Base-by-base conservation (phyloP, 805 yeast species). In the Metschnikowia proteae region DNA sequence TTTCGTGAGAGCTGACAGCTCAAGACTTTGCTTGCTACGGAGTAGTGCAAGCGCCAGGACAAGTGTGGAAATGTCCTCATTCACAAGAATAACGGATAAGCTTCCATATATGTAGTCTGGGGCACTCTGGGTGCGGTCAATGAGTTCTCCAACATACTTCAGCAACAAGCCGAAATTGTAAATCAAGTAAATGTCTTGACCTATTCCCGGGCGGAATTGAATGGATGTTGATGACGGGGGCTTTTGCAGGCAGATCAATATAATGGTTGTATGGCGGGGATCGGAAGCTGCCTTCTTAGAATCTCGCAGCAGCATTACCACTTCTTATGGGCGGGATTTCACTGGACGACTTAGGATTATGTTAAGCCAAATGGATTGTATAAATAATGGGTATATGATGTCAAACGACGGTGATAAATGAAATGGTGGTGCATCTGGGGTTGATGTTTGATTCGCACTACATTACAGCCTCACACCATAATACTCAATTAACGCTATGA, bases 151-250 rank as follows among this genome's bases (percentile, higher is more conserved):
- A 22, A 56, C 32, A 35, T 54, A 54, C 5, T 23, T 31, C 37
- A 22, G 43, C 32, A 56, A 49, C 4, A 42, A 25, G 7, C 49
- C 45, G 2, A 48, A 38, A 1, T 48, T 43, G 11, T 47, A 48
- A 11, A 54, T 25, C 29, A 52, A 35, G 36, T 56, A 54, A 6
- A 54, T 38, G n/a, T 56, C 58, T 9, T 52, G 51, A 11, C 33
- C 22, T 3, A 47, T 37, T 4, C 50, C 49, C 7, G 51, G 37
- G 9, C 35, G 31, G 31, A 29, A 54, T 31, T 48, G 48, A 3
- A 56, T 27, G 5, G 54, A 25, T 4, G 46, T 48, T 6, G 41
- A 26, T 17, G 30, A 25, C n/a, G 40, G 39, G 5, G 47, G 13
- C 17, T 26, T 42, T 4, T 41, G 31, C 60, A 50, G 56, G 30